Percentiles rank a stretch among this genome's conserved stretches.
Conservation (phyloP, 306 rosid genomes). For the Vachellia pachyceras region DNA sequence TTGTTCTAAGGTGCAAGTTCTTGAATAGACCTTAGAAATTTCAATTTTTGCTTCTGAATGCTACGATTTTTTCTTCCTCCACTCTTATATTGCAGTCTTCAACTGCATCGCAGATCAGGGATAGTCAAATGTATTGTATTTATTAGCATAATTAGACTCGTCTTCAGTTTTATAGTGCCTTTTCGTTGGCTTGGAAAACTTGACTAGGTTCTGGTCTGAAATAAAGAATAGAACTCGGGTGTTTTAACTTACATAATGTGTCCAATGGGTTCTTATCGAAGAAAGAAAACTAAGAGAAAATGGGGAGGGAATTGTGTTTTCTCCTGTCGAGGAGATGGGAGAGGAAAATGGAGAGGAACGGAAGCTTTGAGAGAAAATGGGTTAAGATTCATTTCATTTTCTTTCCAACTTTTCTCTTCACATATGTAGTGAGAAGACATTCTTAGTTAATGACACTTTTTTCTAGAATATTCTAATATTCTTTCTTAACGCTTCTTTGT, state of each 20-base stretch:
- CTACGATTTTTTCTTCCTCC: not conserved
- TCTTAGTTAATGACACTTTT: too few relatives aligned
- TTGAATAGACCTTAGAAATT: not conserved
- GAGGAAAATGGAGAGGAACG: too few relatives aligned
- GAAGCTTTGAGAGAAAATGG: too few relatives aligned
- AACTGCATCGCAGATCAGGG: not conserved
- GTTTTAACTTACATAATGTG: not conserved
- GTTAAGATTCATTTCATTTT: too few relatives aligned
- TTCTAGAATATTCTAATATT: too few relatives aligned
- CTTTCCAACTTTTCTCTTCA: too few relatives aligned
- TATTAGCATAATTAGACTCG: not conserved
- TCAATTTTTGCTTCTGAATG: not conserved
- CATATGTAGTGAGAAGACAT: too few relatives aligned
- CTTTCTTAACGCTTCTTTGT: too few relatives aligned
- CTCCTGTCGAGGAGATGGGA: too few relatives aligned
- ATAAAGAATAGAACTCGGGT: not conserved
- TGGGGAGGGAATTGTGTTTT: too few relatives aligned
- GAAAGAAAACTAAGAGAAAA: too few relatives aligned
- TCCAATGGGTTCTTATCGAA: not conserved
- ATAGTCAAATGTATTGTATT: not conserved
- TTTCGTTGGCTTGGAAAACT: not conserved
- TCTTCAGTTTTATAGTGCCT: not conserved
- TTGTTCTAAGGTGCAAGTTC: not conserved
- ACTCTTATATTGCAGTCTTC: not conserved
- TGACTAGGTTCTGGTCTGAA: not conserved